Evolutionary conservation across 2,329 filamentous ascomycete species (phyloP), one percentile per base, ranked within the genome.

Genomic region (Coniochaeta prunicola): DNA sequence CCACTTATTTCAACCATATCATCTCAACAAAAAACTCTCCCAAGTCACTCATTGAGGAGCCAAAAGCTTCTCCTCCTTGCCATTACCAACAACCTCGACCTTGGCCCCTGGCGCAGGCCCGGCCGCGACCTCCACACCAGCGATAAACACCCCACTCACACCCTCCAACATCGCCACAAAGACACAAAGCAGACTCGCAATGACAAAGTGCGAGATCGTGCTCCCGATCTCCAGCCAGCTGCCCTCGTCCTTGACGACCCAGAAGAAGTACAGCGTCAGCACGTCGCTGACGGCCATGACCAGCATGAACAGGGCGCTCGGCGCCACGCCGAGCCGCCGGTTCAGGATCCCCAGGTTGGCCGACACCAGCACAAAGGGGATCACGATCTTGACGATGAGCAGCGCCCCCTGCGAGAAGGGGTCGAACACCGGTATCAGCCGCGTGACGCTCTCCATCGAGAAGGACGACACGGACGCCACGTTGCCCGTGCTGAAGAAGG

Each of bases 161-260:
- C 89, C 87, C 75, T 99, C 94, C 53, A 99, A 76, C 15, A 83
- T 86, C 0, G 92, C 91, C 48, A 99, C 92, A 75, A 99, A 99
- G 9, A 96, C 87, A 65, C 92, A 94, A 50, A 97, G 70, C 65
- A 91, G 72, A 72, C 91, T 97, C 19, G 92, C 93, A 75, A 99
- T 97, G 61, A 87, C 86, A 73, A 97, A 99, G 71, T 97, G 92
- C 68, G 86, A 96, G 64, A 99, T 99, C 3, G 91, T 97, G 30
- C 91, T 96, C 33, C 94, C 94, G 70, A 99, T 99, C 70, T 99
- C 94, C 60, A 99, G 76, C 94, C 94, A 99, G 24, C 89, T 94
- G 0, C 94, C 94, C 71, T 99, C 94, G 66, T 99, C 94, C 68
- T 89, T 90, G 53, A 99, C 94, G 67, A 96, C 91, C 86, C 91